phyloP scores from a whole-genome alignment of 164 flowering plant species.

The Akebia trifoliata region DNA sequence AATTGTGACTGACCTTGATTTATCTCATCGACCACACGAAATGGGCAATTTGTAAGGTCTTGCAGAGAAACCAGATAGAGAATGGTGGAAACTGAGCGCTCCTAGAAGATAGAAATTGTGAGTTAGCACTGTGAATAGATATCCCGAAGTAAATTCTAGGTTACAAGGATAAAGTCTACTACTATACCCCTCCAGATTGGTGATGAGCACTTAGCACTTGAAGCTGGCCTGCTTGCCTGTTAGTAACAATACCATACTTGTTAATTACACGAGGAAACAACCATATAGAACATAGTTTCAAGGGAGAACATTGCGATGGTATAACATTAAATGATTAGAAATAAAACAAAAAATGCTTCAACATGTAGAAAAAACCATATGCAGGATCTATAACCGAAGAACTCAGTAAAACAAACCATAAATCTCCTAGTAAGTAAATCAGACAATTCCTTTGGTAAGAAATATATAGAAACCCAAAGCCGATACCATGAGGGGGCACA shows the following conservation, averaged over 20 bases:
- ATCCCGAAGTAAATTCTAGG: slow-evolving; percentile 5
- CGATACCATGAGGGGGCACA: too few species aligned
- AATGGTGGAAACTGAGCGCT: slow-evolving; percentile 95
- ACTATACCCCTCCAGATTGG: slow-evolving; percentile 91
- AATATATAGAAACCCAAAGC: too few species aligned
- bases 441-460: too few species aligned
- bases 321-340: too few species aligned
- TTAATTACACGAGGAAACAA: not conserved
- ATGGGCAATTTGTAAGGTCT: slow-evolving; percentile 96
- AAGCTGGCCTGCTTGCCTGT: slow-evolving; percentile 88
- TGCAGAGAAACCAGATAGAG: slow-evolving; percentile 96
- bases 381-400: too few species aligned
- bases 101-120: slow-evolving; percentile 37
- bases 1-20: slow-evolving; percentile 67
- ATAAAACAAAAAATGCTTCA: too few species aligned
- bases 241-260: not conserved
- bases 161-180: not conserved
- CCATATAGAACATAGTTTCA: not conserved
- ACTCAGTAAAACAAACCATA: too few species aligned
- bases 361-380: too few species aligned
- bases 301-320: not conserved
- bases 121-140: slow-evolving; percentile 1
- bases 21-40: slow-evolving; percentile 96
- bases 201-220: slow-evolving; percentile 94
- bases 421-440: too few species aligned